A percentile compares a stretch with the other conserved stretches of the same genome.
These are phyloP conservation scores for Dicorynia guianensis DNA, from an alignment of 306 rosid species.

Conservation along the genomic window DNA sequence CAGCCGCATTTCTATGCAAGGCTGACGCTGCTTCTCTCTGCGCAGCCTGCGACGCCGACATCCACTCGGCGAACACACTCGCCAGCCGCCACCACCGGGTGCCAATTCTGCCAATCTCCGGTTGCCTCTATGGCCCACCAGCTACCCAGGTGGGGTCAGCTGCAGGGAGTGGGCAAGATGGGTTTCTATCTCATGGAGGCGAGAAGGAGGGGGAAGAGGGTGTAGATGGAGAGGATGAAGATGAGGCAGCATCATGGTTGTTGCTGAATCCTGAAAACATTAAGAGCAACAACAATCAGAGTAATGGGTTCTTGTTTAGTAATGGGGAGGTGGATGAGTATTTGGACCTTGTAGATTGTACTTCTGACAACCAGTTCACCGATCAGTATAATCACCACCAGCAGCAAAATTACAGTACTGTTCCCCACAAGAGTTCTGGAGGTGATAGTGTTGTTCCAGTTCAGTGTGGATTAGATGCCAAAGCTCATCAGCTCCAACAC, in stretches of 20 bases:
- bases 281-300: constrained; percentile 36
- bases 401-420: constrained; percentile 41
- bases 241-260: constrained; percentile 91
- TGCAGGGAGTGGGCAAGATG: constrained; percentile 15
- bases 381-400: constrained; percentile 44
- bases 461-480: constrained; percentile 46
- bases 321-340: constrained; percentile 86
- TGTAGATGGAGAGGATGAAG: constrained; percentile 63
- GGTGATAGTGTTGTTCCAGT: constrained; percentile 90
- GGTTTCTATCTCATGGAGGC: constrained; percentile 40
- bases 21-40: constrained; percentile 95
- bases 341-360: constrained; percentile 82
- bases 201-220: constrained; percentile 55
- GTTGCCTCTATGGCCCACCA: constrained; percentile 47
- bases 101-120: constrained; percentile 67
- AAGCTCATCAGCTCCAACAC: constrained; percentile 41
- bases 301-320: constrained; percentile 60
- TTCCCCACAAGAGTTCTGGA: constrained; percentile 50
- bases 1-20: constrained; percentile 84
- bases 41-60: constrained; percentile 76
- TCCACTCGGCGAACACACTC: constrained; percentile 92
- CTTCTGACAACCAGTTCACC: constrained; percentile 51
- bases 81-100: constrained; percentile 96
- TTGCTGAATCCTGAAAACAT: constrained; percentile 59
- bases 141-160: constrained; percentile 16